Evolutionary conservation across 2,329 filamentous ascomycete species (phyloP).

Genomic region (Daldinia sp.): DNA sequence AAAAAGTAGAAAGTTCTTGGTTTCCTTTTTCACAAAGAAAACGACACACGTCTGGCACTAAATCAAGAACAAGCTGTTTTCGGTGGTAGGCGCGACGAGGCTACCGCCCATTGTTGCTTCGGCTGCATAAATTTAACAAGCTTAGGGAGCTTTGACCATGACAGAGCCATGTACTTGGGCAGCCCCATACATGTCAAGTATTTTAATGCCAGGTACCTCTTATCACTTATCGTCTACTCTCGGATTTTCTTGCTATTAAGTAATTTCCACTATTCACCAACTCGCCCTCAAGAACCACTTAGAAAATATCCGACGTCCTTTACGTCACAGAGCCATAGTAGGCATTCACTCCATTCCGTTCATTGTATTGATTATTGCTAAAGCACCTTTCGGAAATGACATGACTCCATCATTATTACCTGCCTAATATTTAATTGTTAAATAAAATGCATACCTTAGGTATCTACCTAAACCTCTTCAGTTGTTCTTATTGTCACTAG

Average conservation of each 20-base stretch:
- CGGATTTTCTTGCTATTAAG: too few relatives aligned
- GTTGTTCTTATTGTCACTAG: background rate
- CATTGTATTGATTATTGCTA: background rate
- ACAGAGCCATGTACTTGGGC: background rate
- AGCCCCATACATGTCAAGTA: too few relatives aligned
- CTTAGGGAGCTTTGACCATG: conserved; percentile 32
- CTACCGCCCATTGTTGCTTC: conserved; percentile 29
- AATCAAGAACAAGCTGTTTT: conserved; percentile 46
- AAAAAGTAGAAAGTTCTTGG: conserved; percentile 18
- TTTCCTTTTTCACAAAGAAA: conserved; percentile 30
- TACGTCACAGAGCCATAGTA: background rate
- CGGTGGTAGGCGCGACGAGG: conserved; percentile 52
- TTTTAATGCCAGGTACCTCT: background rate
- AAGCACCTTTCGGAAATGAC: background rate
- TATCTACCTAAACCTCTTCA: too few relatives aligned
- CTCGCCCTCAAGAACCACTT: too few relatives aligned
- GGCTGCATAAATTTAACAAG: conserved; percentile 19
- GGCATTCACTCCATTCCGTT: background rate
- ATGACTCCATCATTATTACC: background rate
- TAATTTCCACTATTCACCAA: too few relatives aligned
- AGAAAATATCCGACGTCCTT: too few relatives aligned
- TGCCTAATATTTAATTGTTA: background rate
- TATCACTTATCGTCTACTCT: conserved; percentile 4
- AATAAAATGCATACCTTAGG: background rate
- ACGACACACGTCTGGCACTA: conserved; percentile 3